Evolutionary conservation across 2,329 filamentous ascomycete genomes (phyloP).

Genomic region (Monosporascus sp.): DNA sequence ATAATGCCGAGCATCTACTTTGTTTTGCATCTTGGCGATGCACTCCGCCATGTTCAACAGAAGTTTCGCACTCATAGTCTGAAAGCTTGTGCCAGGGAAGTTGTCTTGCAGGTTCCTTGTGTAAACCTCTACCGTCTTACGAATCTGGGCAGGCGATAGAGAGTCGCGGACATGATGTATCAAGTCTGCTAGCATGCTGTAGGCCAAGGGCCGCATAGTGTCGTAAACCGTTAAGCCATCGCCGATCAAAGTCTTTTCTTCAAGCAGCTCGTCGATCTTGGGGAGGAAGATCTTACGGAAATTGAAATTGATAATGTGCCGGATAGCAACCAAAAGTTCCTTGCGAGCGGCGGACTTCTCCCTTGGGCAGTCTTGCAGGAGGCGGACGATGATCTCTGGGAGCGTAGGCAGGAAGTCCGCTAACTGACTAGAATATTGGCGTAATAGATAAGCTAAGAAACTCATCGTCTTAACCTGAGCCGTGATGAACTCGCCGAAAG

Average conservation of each 20-base stretch:
- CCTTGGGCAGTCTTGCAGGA: conserved; percentile 88
- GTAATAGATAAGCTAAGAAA: conserved; percentile 86
- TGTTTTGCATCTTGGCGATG: conserved; percentile 89
- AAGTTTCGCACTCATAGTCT: conserved; percentile 98
- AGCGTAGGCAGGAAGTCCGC: conserved; percentile 81
- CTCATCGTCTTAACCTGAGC: conserved; percentile 99
- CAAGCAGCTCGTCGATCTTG: conserved; percentile 91
- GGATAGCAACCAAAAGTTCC: conserved; percentile 89
- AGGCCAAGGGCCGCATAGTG: conserved; percentile 89
- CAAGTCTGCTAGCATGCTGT: conserved; percentile 96
- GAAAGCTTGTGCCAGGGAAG: conserved; percentile 96
- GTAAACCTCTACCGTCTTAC: conserved; percentile 94
- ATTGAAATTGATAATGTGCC: conserved; percentile 99
- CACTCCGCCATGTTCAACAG: conserved; percentile 97
- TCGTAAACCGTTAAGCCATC: conserved; percentile 96
- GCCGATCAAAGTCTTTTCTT: conserved; percentile 89
- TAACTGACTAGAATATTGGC: conserved; percentile 81
- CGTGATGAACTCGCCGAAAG: conserved; percentile 96
- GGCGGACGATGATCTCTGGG: conserved; percentile 81
- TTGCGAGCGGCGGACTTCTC: conserved; percentile 93
- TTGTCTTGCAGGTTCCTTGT: conserved; percentile 93
- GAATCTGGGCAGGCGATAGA: conserved; percentile 84
- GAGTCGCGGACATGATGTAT: conserved; percentile 94
- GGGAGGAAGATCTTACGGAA: conserved; percentile 90
- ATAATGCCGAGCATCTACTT: conserved; percentile 90